Evolutionary conservation across 1,139 yeast genomes (phyloP).

Genomic region (Blastobotrys persicus): DNA sequence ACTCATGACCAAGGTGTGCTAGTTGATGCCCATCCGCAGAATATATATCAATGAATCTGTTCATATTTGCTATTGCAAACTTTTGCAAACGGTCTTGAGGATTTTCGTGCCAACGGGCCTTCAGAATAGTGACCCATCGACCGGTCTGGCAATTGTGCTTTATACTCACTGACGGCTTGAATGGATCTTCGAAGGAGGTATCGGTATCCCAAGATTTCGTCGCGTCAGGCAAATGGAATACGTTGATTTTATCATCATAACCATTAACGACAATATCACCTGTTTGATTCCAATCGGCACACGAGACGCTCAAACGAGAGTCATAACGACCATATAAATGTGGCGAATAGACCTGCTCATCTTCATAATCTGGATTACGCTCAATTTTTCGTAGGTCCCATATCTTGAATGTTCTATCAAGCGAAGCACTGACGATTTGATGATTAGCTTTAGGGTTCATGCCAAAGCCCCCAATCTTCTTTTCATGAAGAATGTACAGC

Average conservation of each 20-base stretch:
- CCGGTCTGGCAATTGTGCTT: slow-evolving; percentile 95
- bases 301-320: slow-evolving; percentile 77
- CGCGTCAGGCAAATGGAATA: slow-evolving; percentile 46
- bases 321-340: slow-evolving; percentile 60
- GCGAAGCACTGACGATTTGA: slow-evolving; percentile 80
- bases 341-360: slow-evolving; percentile 40
- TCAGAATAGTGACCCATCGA: slow-evolving; percentile 90
- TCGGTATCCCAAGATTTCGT: slow-evolving; percentile 20
- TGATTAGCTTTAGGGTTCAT: slow-evolving; percentile 60
- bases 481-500: slow-evolving; percentile 68
- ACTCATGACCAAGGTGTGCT: slow-evolving; percentile 62
- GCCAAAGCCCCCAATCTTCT: slow-evolving; percentile 85
- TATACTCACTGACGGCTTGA: slow-evolving; percentile 59
- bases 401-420: slow-evolving; percentile 75
- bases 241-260: slow-evolving; percentile 75
- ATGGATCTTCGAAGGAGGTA: slow-evolving; percentile 24
- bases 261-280: slow-evolving; percentile 88
- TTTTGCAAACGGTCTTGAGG: slow-evolving; percentile 76
- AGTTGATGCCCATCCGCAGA: slow-evolving; percentile 71
- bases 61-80: slow-evolving; percentile 92
- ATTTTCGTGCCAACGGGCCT: slow-evolving; percentile 73
- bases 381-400: slow-evolving; percentile 75
- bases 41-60: slow-evolving; percentile 77
- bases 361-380: slow-evolving; percentile 42
- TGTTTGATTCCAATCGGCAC: slow-evolving; percentile 77